phyloP scores from a whole-genome alignment of 768 basidiomycete genomes.

The Leccinellum luteum region DNA sequence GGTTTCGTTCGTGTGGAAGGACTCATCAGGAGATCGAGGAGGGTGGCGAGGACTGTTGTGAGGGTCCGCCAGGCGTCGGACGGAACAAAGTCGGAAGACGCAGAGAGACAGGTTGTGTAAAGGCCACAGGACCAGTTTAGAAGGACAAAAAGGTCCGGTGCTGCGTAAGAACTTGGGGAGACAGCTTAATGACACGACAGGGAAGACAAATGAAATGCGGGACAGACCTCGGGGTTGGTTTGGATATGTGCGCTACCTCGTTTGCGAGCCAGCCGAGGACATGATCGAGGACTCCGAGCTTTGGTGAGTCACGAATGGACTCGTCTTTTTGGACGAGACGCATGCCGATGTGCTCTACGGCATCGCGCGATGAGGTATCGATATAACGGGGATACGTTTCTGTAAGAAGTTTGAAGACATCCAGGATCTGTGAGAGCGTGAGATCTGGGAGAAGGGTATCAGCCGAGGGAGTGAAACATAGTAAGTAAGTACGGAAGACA shows the following conservation, averaged over 20 bases:
- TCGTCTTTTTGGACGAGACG: conserved; percentile 66
- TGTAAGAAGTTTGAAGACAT: conserved; percentile 71
- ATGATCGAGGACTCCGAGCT: conserved; percentile 63
- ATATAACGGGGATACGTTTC: conserved; percentile 78
- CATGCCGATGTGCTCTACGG: conserved; percentile 65
- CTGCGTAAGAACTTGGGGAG: conserved; percentile 46
- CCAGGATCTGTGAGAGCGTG: conserved; percentile 55
- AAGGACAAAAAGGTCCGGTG: conserved; percentile 64
- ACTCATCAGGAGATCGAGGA: conserved; percentile 59
- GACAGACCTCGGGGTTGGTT: conserved; percentile 55
- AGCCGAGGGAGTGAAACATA: conserved; percentile 1
- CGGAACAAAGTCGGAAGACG: conserved; percentile 43
- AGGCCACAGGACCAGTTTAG: conserved; percentile 69
- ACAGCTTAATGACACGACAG: not conserved
- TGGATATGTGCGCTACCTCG: conserved; percentile 61
- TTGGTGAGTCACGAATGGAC: conserved; percentile 38
- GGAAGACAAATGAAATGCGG: not conserved
- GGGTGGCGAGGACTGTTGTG: conserved; percentile 51
- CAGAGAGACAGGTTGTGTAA: conserved; percentile 49
- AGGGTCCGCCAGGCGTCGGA: conserved; percentile 53
- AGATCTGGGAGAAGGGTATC: conserved; percentile 46
- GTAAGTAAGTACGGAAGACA: conserved; percentile 18
- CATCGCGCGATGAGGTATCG: conserved; percentile 66
- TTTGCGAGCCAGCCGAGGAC: conserved; percentile 73
- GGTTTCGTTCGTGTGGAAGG: conserved; percentile 52